Evolutionary conservation across 148 eudicot species (phyloP), one percentile per base, ranked within the genome.

Genomic region (Rhododendron ferrugineum): DNA sequence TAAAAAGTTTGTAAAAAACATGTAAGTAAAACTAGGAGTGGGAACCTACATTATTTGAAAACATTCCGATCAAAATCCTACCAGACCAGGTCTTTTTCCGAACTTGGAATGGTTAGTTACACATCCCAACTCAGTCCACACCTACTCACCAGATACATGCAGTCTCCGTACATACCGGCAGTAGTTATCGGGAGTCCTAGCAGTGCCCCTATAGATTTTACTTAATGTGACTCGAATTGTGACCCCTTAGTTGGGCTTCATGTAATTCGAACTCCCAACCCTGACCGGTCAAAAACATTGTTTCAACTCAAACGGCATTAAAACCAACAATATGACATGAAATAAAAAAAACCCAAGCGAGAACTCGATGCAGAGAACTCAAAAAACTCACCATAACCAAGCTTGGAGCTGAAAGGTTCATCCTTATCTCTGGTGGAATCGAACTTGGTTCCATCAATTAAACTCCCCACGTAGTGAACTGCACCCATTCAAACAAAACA

Each of bases 391-490:
- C 96, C 93, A 26, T 85, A 75, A 37, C 92, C 93, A 88, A 93
- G 90, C 85, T 90, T 92, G 89, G 90, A 91, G 49, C 86, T 87
- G 58, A 86, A 37, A 42, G 96, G 91, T 73, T 85, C 81, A 40
- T 70, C 88, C 86, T 44, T 80, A 8, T 91, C 93, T 74, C 86
- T 87, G n/a, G 89, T 88, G 47, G 93, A 88, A 82, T 76, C 86
- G 54, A 90, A 88, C 83, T 84, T 87, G 10, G 89, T 87, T 14
- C 95, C 95, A 86, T 92, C 95, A 73, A 64, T 84, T 77, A 90
- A 86, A 40, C 52, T 91, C 2, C 92, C 90, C 72, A 87, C 91
- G 85, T 87, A 93, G 73, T 88, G 92, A 87, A 93, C 96, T 93
- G 90, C 79, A 83, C 26, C 54, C 79, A 82, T 50, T 44, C 46